Conservation (phyloP, 2,329 filamentous ascomycete species). For the Metarhizium rileyi region DNA sequence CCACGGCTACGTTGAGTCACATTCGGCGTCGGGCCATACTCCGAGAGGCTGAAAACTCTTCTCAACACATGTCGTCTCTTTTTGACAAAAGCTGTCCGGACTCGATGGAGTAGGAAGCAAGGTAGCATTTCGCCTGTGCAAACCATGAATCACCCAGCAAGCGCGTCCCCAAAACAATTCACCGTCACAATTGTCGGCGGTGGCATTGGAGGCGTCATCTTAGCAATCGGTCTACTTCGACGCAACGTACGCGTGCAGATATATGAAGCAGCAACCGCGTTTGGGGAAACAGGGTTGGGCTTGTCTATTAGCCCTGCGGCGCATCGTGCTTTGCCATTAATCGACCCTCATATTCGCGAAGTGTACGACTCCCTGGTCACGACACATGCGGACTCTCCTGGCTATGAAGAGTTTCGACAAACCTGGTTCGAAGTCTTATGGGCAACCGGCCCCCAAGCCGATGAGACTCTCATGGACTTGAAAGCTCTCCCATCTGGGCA, state of each 20-base stretch:
- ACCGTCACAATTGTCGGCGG: conserved; percentile 47
- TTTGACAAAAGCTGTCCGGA: no score
- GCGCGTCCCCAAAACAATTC: conserved; percentile 4
- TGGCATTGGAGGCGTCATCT: conserved; percentile 47
- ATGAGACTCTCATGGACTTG: conserved; percentile 6
- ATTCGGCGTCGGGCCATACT: no score
- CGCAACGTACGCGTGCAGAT: no score
- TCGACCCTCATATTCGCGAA: conserved; percentile 34
- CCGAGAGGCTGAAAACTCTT: no score
- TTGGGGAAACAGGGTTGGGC: no score
- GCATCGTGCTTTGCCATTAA: conserved; percentile 42
- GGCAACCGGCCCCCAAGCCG: conserved; percentile 2
- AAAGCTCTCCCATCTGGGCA: conserved; percentile 7
- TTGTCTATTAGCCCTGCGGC: conserved; percentile 48
- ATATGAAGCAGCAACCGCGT: conserved; percentile 42
- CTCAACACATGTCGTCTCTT: no score
- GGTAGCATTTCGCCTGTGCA: no score
- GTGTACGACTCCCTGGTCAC: conserved; percentile 27
- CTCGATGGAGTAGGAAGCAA: no score
- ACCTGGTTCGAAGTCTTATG: conserved; percentile 11
- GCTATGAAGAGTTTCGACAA: conserved; percentile 5
- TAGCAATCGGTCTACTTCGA: conserved; percentile 34
- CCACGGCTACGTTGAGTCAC: no score
- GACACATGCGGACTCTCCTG: no score
- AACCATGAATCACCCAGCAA: no score